Conservation (phyloP, 108 stramenopile species). For the Nitzschia sp. region DNA sequence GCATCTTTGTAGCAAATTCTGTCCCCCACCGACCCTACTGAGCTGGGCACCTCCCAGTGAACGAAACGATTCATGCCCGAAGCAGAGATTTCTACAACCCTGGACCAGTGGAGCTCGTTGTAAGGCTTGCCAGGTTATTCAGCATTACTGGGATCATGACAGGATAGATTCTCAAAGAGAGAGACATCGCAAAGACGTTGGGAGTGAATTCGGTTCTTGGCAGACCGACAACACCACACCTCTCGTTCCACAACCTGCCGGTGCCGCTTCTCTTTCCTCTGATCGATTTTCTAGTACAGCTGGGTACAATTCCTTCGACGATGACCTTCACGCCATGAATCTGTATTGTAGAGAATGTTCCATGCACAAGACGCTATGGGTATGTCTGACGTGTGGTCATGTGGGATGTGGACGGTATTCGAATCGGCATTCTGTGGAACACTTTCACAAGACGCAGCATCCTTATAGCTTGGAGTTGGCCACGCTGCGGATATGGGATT, state of each 20-base stretch:
- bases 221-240: too few relatives aligned
- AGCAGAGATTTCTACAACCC: constrained; percentile 58
- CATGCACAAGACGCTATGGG: constrained; percentile 84
- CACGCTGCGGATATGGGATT: constrained; percentile 95
- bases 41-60: constrained; percentile 7
- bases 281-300: too few relatives aligned
- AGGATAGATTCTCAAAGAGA: background rate
- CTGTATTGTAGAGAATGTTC: constrained; percentile 73
- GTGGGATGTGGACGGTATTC: constrained; percentile 96
- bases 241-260: background rate
- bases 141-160: constrained; percentile 42
- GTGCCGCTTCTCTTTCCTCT: too few relatives aligned
- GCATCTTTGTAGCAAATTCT: constrained; percentile 68
- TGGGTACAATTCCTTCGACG: background rate
- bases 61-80: constrained; percentile 40
- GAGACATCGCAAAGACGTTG: constrained; percentile 6
- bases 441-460: constrained; percentile 81
- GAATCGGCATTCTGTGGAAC: constrained; percentile 79
- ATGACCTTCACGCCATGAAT: background rate
- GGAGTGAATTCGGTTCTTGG: constrained; percentile 15
- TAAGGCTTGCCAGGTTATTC: constrained; percentile 65
- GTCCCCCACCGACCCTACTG: constrained; percentile 40
- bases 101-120: constrained; percentile 65
- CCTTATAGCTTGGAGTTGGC: constrained; percentile 92
- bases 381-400: constrained; percentile 92